Conservation (phyloP, 441 rosid species). For the Arabidopsis hybrid region DNA sequence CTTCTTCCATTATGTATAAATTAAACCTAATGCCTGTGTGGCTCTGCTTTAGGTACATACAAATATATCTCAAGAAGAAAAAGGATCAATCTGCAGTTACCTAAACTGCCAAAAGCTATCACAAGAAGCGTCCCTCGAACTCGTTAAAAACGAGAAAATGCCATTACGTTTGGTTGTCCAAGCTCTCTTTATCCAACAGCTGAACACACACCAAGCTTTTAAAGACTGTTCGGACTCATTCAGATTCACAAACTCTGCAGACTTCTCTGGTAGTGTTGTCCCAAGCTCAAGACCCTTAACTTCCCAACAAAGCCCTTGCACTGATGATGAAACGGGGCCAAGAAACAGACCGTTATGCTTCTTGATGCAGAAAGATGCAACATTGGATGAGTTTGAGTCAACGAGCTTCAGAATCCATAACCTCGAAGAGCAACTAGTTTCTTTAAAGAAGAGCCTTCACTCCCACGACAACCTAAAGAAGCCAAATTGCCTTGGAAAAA, state of each 20-base stretch:
- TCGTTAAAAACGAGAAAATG: slow-evolving; percentile 83
- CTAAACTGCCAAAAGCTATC: slow-evolving; percentile 78
- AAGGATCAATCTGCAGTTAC: slow-evolving; percentile 66
- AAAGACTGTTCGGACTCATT: slow-evolving; percentile 81
- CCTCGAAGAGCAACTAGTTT: slow-evolving; percentile 69
- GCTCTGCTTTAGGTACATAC: slow-evolving; percentile 53
- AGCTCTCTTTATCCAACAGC: slow-evolving; percentile 79
- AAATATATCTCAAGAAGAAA: slow-evolving; percentile 66
- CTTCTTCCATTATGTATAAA: neutral
- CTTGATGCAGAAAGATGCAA: slow-evolving; percentile 57
- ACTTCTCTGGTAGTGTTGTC: slow-evolving; percentile 59
- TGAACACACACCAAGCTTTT: slow-evolving; percentile 78
- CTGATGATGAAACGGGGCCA: slow-evolving; percentile 53
- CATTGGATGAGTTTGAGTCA: slow-evolving; percentile 64
- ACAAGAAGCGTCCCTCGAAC: slow-evolving; percentile 70
- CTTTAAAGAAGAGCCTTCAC: slow-evolving; percentile 61
- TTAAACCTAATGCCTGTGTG: neutral
- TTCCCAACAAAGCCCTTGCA: slow-evolving; percentile 56
- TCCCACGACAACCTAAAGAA: slow-evolving; percentile 34
- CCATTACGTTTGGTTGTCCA: slow-evolving; percentile 79
- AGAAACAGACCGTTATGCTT: slow-evolving; percentile 55
- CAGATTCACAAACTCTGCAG: slow-evolving; percentile 57
- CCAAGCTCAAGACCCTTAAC: slow-evolving; percentile 61
- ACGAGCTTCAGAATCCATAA: slow-evolving; percentile 82
- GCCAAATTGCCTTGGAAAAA: slow-evolving; percentile 48